Evolutionary conservation across 345 rosid genomes (phyloP).

Genomic region (Euphorbia lathyris): DNA sequence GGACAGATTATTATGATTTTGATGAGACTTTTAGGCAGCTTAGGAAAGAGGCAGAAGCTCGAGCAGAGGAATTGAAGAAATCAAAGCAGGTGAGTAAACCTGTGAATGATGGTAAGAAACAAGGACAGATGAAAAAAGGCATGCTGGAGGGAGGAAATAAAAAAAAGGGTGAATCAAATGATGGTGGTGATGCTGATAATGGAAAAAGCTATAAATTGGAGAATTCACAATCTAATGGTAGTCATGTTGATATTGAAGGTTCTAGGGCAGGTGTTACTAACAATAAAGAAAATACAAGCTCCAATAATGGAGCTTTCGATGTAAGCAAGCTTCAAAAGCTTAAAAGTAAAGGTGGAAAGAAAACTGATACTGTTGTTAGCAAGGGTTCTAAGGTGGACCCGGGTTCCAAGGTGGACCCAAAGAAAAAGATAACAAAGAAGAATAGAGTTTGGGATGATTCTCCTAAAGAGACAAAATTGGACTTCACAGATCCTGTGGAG

Average conservation of each 20-base stretch:
- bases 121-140: slow-evolving; percentile 52
- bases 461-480: slow-evolving; percentile 68
- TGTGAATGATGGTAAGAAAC: slow-evolving; percentile 48
- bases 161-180: slow-evolving; percentile 40
- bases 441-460: slow-evolving; percentile 95
- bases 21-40: slow-evolving; percentile 90
- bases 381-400: slow-evolving; percentile 74
- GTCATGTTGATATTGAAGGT: slow-evolving; percentile 35
- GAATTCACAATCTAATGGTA: slow-evolving; percentile 63
- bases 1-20: slow-evolving; percentile 57
- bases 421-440: slow-evolving; percentile 74
- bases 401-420: slow-evolving; percentile 60
- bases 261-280: slow-evolving; percentile 51
- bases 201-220: slow-evolving; percentile 44
- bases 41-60: slow-evolving; percentile 86
- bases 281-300: slow-evolving; percentile 74
- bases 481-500: slow-evolving; percentile 69
- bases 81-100: slow-evolving; percentile 58
- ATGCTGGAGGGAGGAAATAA: slow-evolving; percentile 61
- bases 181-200: slow-evolving; percentile 55
- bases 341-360: slow-evolving; percentile 85
- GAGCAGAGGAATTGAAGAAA: slow-evolving; percentile 82
- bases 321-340: slow-evolving; percentile 85
- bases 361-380: slow-evolving; percentile 65
- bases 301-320: slow-evolving; percentile 75